A percentile compares a stretch with the other conserved stretches of the same genome.
phyloP scores from a whole-genome alignment of 2,329 filamentous ascomycete species.

The Huntiella decipiens region DNA sequence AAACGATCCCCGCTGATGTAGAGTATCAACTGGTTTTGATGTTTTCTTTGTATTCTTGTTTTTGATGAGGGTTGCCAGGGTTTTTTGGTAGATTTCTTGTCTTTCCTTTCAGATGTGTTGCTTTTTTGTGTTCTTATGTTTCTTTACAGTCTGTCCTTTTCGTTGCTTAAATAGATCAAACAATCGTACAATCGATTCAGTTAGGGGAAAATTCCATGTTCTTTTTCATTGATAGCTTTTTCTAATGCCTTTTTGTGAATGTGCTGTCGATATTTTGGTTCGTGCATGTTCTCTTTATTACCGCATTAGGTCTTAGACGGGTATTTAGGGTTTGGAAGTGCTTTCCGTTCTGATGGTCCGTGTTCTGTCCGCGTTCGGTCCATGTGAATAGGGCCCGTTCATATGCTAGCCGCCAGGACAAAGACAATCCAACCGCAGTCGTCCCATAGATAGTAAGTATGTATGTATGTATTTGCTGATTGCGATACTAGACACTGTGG shows the following conservation, averaged over 20 bases:
- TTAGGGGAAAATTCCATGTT: neutral
- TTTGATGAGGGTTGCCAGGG: neutral
- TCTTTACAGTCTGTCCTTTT: neutral
- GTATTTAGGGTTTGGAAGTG: too few species aligned
- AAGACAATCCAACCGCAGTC: too few species aligned
- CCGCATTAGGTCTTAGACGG: too few species aligned
- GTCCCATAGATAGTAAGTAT: too few species aligned
- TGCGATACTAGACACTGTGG: too few species aligned
- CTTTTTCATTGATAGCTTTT: neutral
- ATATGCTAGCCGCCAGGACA: too few species aligned
- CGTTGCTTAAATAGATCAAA: neutral
- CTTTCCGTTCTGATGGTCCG: too few species aligned
- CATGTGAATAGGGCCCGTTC: too few species aligned
- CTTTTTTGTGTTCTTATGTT: slow-evolving; percentile 4
- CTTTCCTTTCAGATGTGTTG: slow-evolving; percentile 1
- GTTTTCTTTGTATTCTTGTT: slow-evolving; percentile 6
- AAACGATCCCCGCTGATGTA: neutral
- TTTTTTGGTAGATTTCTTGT: too few species aligned
- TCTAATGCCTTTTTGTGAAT: neutral
- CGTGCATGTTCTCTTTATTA: neutral
- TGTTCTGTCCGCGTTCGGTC: too few species aligned
- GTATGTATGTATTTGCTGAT: too few species aligned
- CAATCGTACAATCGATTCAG: neutral
- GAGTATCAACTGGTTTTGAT: neutral
- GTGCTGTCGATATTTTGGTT: neutral